phyloP scores from a whole-genome alignment of 1,139 yeast genomes.

The Candida frijolesensis region DNA sequence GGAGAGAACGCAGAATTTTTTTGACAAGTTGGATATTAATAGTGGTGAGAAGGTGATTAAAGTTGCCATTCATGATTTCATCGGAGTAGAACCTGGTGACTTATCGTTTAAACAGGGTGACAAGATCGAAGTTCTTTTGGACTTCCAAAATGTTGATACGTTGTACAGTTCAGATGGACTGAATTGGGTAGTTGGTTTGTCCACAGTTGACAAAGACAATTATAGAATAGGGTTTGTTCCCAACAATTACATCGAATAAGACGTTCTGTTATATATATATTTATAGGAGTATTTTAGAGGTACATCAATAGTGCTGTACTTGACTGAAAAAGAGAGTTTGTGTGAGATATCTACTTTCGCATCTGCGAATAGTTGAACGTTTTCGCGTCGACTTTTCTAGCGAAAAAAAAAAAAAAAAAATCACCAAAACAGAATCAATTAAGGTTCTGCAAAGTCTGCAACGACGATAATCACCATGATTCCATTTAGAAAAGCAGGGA shows the following conservation, averaged over 20 bases:
- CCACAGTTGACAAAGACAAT: slow-evolving; percentile 14
- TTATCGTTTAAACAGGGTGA: slow-evolving; percentile 42
- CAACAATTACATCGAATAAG: slow-evolving; percentile 28
- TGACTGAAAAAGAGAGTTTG: background rate
- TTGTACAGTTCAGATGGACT: slow-evolving; percentile 22
- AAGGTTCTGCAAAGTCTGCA: background rate
- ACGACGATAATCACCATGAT: slow-evolving; percentile 15
- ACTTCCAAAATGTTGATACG: slow-evolving; percentile 31
- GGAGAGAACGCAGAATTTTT: slow-evolving; percentile 26
- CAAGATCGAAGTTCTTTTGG: slow-evolving; percentile 33
- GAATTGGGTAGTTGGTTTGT: slow-evolving; percentile 41
- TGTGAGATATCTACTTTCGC: too few species aligned
- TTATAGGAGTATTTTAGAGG: background rate
- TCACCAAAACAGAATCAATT: background rate
- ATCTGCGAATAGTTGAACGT: background rate
- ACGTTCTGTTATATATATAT: background rate
- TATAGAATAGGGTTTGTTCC: slow-evolving; percentile 47
- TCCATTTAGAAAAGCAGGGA: slow-evolving; percentile 23
- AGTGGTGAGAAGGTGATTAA: slow-evolving; percentile 13
- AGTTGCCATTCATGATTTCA: slow-evolving; percentile 32
- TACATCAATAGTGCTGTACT: background rate
- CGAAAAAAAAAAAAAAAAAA: background rate
- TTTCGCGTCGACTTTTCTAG: too few species aligned
- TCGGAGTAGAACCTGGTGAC: slow-evolving; percentile 42
- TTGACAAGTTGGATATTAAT: slow-evolving; percentile 20